Percentiles rank a stretch among this genome's conserved stretches.
phyloP scores from a whole-genome alignment of 2,329 filamentous ascomycete species.

The Xylariaceae sp. region DNA sequence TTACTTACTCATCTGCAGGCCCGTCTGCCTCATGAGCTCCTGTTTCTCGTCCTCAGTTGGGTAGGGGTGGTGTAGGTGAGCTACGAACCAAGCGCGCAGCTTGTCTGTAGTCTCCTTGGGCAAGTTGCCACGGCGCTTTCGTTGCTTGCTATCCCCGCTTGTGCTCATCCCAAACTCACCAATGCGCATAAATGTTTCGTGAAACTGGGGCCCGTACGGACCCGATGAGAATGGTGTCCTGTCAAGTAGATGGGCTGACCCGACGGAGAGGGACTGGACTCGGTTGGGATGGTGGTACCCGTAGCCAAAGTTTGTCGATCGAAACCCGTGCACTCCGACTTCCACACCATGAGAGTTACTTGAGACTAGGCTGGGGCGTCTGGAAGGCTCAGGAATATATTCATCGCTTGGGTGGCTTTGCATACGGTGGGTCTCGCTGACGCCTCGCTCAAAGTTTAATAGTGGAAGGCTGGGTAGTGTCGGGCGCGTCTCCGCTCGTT shows the following conservation, averaged over 20 bases:
- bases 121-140: slow-evolving; percentile 79
- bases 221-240: slow-evolving; percentile 51
- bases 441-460: slow-evolving; percentile 46
- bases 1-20: slow-evolving; percentile 76
- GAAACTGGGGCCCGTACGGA: slow-evolving; percentile 49
- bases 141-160: slow-evolving; percentile 55
- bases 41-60: slow-evolving; percentile 89
- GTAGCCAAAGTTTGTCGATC: slow-evolving; percentile 45
- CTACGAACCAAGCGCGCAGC: slow-evolving; percentile 78
- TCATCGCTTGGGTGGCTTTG: slow-evolving; percentile 46
- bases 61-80: slow-evolving; percentile 81
- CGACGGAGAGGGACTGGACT: slow-evolving; percentile 53
- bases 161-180: slow-evolving; percentile 48
- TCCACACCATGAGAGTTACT: slow-evolving; percentile 42
- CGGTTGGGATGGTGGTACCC: slow-evolving; percentile 51
- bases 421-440: slow-evolving; percentile 40
- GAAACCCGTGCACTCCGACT: slow-evolving; percentile 41
- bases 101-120: slow-evolving; percentile 90
- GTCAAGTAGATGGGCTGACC: slow-evolving; percentile 51
- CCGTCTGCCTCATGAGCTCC: slow-evolving; percentile 76
- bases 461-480: slow-evolving; percentile 51
- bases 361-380: slow-evolving; percentile 35
- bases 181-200: slow-evolving; percentile 49
- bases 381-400: slow-evolving; percentile 39
- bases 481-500: slow-evolving; percentile 45